Conservation (phyloP, 805 yeast species). For the Metschnikowia henanensis region DNA sequence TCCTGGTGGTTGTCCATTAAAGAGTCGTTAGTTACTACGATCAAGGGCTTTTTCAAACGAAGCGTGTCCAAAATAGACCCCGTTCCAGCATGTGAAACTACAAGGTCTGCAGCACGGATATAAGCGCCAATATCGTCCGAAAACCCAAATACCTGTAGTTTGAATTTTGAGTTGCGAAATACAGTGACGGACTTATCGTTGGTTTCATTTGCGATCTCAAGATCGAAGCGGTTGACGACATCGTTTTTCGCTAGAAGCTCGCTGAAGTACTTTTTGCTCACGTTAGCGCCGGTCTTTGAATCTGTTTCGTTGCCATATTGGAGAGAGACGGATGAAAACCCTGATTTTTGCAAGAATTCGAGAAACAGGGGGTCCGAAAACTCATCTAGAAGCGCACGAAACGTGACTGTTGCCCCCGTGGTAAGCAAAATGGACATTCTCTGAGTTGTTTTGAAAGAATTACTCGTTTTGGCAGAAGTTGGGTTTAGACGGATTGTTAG, state of each 20-base stretch:
- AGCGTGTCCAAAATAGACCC: slow-evolving; percentile 87
- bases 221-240: slow-evolving; percentile 12
- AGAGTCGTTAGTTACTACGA: slow-evolving; percentile 67
- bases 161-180: slow-evolving; percentile 11
- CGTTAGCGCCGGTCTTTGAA: slow-evolving; percentile 15
- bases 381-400: slow-evolving; percentile 53
- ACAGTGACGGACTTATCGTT: slow-evolving; percentile 19
- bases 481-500: too few relatives aligned
- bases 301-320: slow-evolving; percentile 37
- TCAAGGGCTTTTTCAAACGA: slow-evolving; percentile 51
- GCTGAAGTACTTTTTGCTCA: slow-evolving; percentile 26
- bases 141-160: slow-evolving; percentile 29
- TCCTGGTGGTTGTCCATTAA: slow-evolving; percentile 46
- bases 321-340: slow-evolving; percentile 31
- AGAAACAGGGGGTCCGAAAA: slow-evolving; percentile 39
- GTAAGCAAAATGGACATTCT: slow-evolving; percentile 51
- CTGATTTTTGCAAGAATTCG: slow-evolving; percentile 28
- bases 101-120: slow-evolving; percentile 51
- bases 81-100: slow-evolving; percentile 88
- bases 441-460: too few relatives aligned
- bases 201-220: slow-evolving; percentile 15
- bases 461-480: too few relatives aligned
- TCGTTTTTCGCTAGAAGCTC: slow-evolving; percentile 16
- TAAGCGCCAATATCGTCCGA: slow-evolving; percentile 28
- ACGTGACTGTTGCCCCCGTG: slow-evolving; percentile 92